These are phyloP conservation scores for Dissophora globulifera DNA, from an alignment of 192 early-diverging fungal species.

Conservation along the genomic window DNA sequence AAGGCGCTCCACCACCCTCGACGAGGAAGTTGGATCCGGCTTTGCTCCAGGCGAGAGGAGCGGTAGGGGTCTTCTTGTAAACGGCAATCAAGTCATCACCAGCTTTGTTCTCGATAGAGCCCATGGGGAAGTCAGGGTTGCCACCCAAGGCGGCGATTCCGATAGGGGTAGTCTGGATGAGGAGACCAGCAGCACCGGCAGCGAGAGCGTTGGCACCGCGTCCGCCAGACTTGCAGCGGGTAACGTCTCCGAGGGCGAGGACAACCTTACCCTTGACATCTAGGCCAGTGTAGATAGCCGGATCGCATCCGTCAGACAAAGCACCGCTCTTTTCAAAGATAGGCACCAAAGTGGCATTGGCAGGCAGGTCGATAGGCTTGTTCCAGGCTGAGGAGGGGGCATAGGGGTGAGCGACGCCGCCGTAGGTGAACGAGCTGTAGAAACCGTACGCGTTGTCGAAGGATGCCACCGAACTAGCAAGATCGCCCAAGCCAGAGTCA, in stretches of 20 bases:
- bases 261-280: constrained; percentile 55
- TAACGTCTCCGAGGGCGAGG: constrained; percentile 58
- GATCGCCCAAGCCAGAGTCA: constrained; percentile 67
- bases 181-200: constrained; percentile 29
- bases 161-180: constrained; percentile 34
- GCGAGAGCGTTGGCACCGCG: constrained; percentile 44
- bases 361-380: constrained; percentile 56
- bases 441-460: constrained; percentile 22
- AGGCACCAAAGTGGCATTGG: constrained; percentile 29
- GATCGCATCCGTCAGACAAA: constrained; percentile 36
- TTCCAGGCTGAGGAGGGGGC: constrained; percentile 4
- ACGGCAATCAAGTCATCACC: constrained; percentile 45
- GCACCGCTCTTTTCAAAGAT: constrained; percentile 26
- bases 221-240: constrained; percentile 55
- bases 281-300: constrained; percentile 7
- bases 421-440: constrained; percentile 19
- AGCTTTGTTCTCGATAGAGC: constrained; percentile 36
- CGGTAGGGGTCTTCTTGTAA: constrained; percentile 25
- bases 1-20: constrained; percentile 58
- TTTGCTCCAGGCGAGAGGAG: constrained; percentile 15
- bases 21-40: constrained; percentile 1
- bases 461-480: constrained; percentile 53
- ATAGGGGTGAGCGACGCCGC: constrained; percentile 19
- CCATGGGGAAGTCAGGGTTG: constrained; percentile 32
- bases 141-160: constrained; percentile 32